Base-by-base conservation (phyloP, 73 alveolate species). In the Tetrahymena borealis region DNA sequence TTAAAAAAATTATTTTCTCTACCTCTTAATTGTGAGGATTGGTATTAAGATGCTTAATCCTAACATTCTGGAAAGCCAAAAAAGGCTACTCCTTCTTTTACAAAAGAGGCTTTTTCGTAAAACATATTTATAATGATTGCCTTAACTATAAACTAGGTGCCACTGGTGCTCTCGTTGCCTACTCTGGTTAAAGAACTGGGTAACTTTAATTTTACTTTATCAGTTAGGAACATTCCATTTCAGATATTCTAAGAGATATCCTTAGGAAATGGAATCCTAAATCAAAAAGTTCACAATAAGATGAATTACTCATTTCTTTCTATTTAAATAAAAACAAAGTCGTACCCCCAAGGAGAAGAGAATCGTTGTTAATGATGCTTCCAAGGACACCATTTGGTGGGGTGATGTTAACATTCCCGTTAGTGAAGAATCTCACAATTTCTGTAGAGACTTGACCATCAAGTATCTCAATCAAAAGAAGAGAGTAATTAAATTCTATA, bases 281-380 rank as follows among this genome's bases (percentile, higher is more conserved):
- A 91, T 85, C n/a, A n/a, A n/a, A n/a, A n/a, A n/a, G n/a, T n/a
- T n/a, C n/a, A n/a, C n/a, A n/a, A n/a, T n/a, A n/a, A n/a, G n/a
- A n/a, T n/a, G n/a, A n/a, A n/a, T n/a, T n/a, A n/a, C 96, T 32
- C 95, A 94, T 33, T 85, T 79, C 28, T 79, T 42, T 32, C 91
- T 90, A 43, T 90, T 91, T 39, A 96, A 96, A 28, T 90, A 4
- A 15, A 91, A 39, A 78, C 60, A 96, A 78, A 97, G 99, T 18
- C 95, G 99, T 91, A 79, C 99, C 38, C 99, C 99, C 1, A 95
- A 91, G 92, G 99, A 97, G 40, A 97, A 97, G 98, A 94, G 99
- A 94, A 94, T 97, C 31, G 99, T 97, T 7, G 41, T 39, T 16
- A 98, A 97, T 91, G 97, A 93, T 16, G 78, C 91, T 12, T 94